Evolutionary conservation across 208 protist species (phyloP), one percentile per base, ranked within the genome.

Genomic region (Trypanosoma cruzi): DNA sequence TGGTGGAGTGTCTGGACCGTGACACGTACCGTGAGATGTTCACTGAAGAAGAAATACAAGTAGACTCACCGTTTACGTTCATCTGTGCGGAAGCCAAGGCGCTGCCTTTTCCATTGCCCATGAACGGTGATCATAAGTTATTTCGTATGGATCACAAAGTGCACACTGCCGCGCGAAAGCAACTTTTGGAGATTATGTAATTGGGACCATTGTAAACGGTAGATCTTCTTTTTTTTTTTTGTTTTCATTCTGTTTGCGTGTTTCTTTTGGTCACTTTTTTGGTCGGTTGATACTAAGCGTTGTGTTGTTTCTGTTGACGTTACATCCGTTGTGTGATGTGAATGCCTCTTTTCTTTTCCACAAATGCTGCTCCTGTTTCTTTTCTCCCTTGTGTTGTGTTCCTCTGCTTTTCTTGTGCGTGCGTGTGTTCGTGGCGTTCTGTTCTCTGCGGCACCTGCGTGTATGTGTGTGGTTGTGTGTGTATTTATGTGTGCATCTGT

Each of bases 61-160:
- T 86, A 63, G 40, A 56, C n/a, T 96, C 86, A 0, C 86, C 94
- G 10, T 96, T 84, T 71, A 87, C 82, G 0, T 97, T 98, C 53
- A 93, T 98, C 62, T 97, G 93, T 73, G 69, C 61, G 11, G 85
- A 90, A 70, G 77, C 89, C 7, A 91, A 84, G 50, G 64, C 71
- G 31, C 73, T 98, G 24, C 72, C 72, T 3, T 92, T 97, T 60
- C 94, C 90, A 22, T 80, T 97, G n/a, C 86, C 89, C 42, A 96
- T 96, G 90, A 66, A 68, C 4, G 94, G 94, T 28, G 77, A 90
- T 36, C 92, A 98, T 79, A 98, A 98, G 68, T 83, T 98, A 13
- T 98, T 94, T 68, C 79, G 66, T 10, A 68, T 98, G 26, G 87
- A 96, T 20, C 85, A 86, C 59, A 84, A 85, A 31, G 81, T 95